phyloP scores from a whole-genome alignment of 1,139 yeast species.

The Zygoascus sp. region DNA sequence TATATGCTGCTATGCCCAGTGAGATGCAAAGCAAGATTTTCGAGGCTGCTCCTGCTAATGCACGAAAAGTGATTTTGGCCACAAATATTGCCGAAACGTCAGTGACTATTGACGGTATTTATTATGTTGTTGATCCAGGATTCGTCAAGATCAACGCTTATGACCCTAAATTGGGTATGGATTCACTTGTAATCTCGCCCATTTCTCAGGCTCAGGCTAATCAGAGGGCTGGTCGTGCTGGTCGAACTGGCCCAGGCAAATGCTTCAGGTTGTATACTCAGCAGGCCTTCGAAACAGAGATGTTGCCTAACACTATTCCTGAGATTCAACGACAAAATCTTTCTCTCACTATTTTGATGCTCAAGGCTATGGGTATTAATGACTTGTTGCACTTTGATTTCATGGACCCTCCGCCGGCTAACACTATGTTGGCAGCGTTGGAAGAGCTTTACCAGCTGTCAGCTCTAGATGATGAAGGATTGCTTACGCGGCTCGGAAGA shows the following conservation, averaged over 20 bases:
- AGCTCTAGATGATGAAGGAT: slow-evolving; percentile 78
- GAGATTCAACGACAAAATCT: slow-evolving; percentile 91
- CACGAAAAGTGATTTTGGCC: slow-evolving; percentile 69
- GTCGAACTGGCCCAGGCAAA: slow-evolving; percentile 81
- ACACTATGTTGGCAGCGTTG: slow-evolving; percentile 69
- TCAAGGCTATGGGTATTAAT: slow-evolving; percentile 92
- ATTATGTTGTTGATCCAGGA: slow-evolving; percentile 76
- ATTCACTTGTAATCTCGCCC: slow-evolving; percentile 64
- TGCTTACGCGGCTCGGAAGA: slow-evolving; percentile 67
- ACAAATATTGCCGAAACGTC: slow-evolving; percentile 83
- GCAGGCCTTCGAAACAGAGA: slow-evolving; percentile 62
- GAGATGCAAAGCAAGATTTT: slow-evolving; percentile 70
- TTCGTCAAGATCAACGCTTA: slow-evolving; percentile 74
- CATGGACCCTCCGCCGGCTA: slow-evolving; percentile 90
- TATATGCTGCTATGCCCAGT: slow-evolving; percentile 72
- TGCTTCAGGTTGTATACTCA: slow-evolving; percentile 75
- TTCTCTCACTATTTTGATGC: slow-evolving; percentile 77
- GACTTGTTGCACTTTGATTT: slow-evolving; percentile 78
- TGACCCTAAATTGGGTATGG: slow-evolving; percentile 75
- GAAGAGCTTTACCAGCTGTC: slow-evolving; percentile 78
- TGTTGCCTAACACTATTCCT: slow-evolving; percentile 81
- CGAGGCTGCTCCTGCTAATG: slow-evolving; percentile 68
- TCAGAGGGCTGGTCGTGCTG: slow-evolving; percentile 81
- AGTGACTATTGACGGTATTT: slow-evolving; percentile 73
- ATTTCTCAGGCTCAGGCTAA: slow-evolving; percentile 80